Conservation (phyloP, 202 grass and related monocot genomes). For the Carex sylvatica region DNA sequence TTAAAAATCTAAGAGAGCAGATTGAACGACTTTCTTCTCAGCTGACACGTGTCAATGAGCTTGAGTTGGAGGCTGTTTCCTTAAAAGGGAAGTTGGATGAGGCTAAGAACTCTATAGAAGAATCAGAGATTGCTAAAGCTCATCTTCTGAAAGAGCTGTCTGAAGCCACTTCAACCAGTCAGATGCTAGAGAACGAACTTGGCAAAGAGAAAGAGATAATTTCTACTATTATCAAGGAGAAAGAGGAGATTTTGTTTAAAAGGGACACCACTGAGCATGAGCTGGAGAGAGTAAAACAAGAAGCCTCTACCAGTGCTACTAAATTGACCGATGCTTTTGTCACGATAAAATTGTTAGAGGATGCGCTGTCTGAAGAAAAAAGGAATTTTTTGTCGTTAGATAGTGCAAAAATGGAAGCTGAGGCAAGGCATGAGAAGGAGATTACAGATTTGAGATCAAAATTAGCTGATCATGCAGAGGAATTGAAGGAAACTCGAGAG, state of each 20-base stretch:
- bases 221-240: slow-evolving; percentile 72
- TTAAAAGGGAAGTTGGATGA: slow-evolving; percentile 60
- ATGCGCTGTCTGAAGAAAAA: slow-evolving; percentile 61
- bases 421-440: slow-evolving; percentile 49
- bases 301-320: slow-evolving; percentile 44
- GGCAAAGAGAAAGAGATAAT: slow-evolving; percentile 51
- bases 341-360: slow-evolving; percentile 63
- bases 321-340: slow-evolving; percentile 69
- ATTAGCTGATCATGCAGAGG: slow-evolving; percentile 56
- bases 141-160: slow-evolving; percentile 54
- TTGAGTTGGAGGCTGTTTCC: slow-evolving; percentile 48
- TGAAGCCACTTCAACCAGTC: slow-evolving; percentile 51
- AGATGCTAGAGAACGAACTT: slow-evolving; percentile 60
- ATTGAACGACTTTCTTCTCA: slow-evolving; percentile 54
- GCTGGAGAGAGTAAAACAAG: slow-evolving; percentile 74
- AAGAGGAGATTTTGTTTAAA: slow-evolving; percentile 47
- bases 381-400: slow-evolving; percentile 40
- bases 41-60: slow-evolving; percentile 43
- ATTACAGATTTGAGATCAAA: slow-evolving; percentile 53
- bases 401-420: slow-evolving; percentile 63
- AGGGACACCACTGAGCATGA: slow-evolving; percentile 56
- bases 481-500: slow-evolving; percentile 54
- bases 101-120: slow-evolving; percentile 46
- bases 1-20: slow-evolving; percentile 60
- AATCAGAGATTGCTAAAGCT: slow-evolving; percentile 60